A percentile compares a stretch with the other conserved stretches of the same genome.
phyloP scores from a whole-genome alignment of 2,329 filamentous ascomycete genomes.

The Gaeumannomyces tritici region DNA sequence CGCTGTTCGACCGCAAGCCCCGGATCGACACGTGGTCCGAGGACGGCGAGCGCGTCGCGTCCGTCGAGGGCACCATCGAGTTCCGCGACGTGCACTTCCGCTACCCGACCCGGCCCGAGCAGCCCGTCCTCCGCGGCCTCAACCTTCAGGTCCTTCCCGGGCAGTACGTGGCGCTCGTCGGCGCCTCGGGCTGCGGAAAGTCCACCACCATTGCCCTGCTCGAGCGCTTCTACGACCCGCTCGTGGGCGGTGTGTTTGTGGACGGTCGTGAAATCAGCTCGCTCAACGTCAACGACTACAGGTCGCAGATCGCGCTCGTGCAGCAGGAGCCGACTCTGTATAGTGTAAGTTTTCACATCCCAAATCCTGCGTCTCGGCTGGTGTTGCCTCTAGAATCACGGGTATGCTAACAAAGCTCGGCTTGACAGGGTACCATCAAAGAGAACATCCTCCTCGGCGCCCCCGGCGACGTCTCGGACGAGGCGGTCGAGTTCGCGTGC shows the following conservation, averaged over 20 bases:
- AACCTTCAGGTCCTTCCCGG: slow-evolving; percentile 66
- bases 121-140: slow-evolving; percentile 82
- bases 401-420: not conserved
- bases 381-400: too few species aligned
- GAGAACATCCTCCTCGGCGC: slow-evolving; percentile 84
- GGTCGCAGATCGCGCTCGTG: slow-evolving; percentile 75
- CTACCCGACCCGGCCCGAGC: slow-evolving; percentile 83
- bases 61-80: slow-evolving; percentile 70
- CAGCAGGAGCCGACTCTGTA: slow-evolving; percentile 92
- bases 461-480: slow-evolving; percentile 58
- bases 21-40: slow-evolving; percentile 72
- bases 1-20: slow-evolving; percentile 73
- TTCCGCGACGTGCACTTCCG: slow-evolving; percentile 91
- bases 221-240: slow-evolving; percentile 89
- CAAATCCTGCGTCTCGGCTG: too few species aligned
- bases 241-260: slow-evolving; percentile 69
- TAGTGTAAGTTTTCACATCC: slow-evolving; percentile 20
- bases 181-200: slow-evolving; percentile 91
- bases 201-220: slow-evolving; percentile 85
- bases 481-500: slow-evolving; percentile 67
- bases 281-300: slow-evolving; percentile 80
- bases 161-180: slow-evolving; percentile 82
- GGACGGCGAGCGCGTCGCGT: slow-evolving; percentile 52
- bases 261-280: slow-evolving; percentile 75
- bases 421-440: slow-evolving; percentile 60